Evolutionary conservation across 2,329 filamentous ascomycete genomes (phyloP), one percentile per base, ranked within the genome.

Genomic region (Alternaria conjuncta): DNA sequence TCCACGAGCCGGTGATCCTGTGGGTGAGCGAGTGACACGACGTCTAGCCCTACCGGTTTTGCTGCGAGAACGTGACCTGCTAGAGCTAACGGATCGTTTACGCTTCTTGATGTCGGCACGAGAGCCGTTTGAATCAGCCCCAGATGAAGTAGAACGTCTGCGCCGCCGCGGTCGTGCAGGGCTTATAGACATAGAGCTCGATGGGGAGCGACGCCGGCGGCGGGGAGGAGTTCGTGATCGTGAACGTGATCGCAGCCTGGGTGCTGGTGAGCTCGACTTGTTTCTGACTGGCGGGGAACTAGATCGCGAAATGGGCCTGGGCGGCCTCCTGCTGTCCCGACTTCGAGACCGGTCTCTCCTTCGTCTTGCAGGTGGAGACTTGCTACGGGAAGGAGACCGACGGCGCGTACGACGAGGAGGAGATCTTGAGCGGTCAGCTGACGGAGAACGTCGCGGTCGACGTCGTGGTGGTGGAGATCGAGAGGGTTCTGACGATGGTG

Each of bases 211-310:
- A 58, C 74, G 77, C 58, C 76, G 76, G 64, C 78, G 78, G 57
- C 76, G 80, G 21, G 74, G 73, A 21, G 76, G 73, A 6, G 68
- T 73, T 46, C 70, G 72, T 46, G 77, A 77, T 46, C 65, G 67
- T 43, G 78, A 77, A 62, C 68, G 66, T 58, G 80, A 82, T 55
- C 57, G 61, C 72, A 79, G 58, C 69, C 75, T 86, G 81, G 83
- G 80, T 78, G 83, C 83, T 81, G 79, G 85, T 86, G 86, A 87
- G 84, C 84, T 84, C 72, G 83, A 84, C 75, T 81, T 81, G 49
- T 30, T 53, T 53, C 49, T 53, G 71, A 81, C 77, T 81, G 78
- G 81, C 72, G 81, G 82, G 77, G 82, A 79, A 70, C 72, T 77
- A 76, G 85, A 85, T 82, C 83, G 81, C 73, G 81, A 79, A 79